phyloP scores from a whole-genome alignment of 2,329 filamentous ascomycete species.

The Colletotrichum truncatum region DNA sequence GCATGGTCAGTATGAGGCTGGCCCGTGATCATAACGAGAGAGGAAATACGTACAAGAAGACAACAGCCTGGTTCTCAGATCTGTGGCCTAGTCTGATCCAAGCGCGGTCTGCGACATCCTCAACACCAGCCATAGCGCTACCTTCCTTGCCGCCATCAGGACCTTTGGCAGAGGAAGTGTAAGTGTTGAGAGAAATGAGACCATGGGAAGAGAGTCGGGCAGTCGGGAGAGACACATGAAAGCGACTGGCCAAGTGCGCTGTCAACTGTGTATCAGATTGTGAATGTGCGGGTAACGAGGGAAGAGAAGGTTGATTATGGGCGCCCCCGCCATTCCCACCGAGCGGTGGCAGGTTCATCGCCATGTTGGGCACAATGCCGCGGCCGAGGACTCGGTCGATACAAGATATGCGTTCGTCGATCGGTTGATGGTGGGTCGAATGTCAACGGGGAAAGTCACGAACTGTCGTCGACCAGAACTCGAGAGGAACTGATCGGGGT shows the following conservation, averaged over 20 bases:
- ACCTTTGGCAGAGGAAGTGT: slow-evolving; percentile 87
- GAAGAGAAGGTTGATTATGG: slow-evolving; percentile 87
- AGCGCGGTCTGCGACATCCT: slow-evolving; percentile 88
- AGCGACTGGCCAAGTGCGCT: slow-evolving; percentile 85
- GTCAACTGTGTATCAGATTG: slow-evolving; percentile 83
- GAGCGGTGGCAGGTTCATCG: slow-evolving; percentile 64
- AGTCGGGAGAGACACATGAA: slow-evolving; percentile 90
- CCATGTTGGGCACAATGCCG: slow-evolving; percentile 58
- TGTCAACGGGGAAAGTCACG: not conserved
- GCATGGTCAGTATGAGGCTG: not conserved
- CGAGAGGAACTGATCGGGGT: not conserved
- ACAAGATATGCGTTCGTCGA: not conserved
- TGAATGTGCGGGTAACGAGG: slow-evolving; percentile 84
- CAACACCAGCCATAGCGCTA: slow-evolving; percentile 90
- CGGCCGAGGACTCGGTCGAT: slow-evolving; percentile 7
- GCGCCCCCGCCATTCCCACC: slow-evolving; percentile 63
- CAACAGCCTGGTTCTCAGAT: slow-evolving; percentile 90
- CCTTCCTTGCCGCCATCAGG: slow-evolving; percentile 91
- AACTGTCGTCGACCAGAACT: not conserved
- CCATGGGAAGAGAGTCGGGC: slow-evolving; percentile 91
- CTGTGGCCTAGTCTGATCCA: slow-evolving; percentile 87
- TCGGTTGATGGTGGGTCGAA: slow-evolving; percentile 1
- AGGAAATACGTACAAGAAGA: slow-evolving; percentile 79
- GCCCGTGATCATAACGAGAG: not conserved
- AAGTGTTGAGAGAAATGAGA: slow-evolving; percentile 92